phyloP scores from a whole-genome alignment of 2,329 filamentous ascomycete species.

The Proliferodiscus dingleyae region DNA sequence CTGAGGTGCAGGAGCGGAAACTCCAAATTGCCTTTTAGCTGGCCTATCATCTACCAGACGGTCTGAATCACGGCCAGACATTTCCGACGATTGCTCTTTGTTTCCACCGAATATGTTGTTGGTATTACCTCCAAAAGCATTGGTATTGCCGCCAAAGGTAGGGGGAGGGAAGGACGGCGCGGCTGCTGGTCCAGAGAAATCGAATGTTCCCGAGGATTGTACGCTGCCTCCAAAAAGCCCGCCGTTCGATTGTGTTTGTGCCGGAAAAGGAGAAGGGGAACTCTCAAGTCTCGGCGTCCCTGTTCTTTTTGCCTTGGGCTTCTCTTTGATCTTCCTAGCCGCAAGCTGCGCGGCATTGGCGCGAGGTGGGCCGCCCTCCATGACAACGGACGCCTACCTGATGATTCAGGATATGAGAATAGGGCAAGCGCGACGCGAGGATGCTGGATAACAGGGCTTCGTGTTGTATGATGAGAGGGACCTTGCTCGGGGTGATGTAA shows the following conservation, averaged over 20 bases:
- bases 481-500: too few species aligned
- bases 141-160: conserved; percentile 8
- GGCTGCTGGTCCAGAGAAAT: conserved; percentile 22
- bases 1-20: not conserved
- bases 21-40: conserved; percentile 21
- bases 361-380: conserved; percentile 13
- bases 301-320: conserved; percentile 12
- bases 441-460: not conserved
- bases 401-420: not conserved
- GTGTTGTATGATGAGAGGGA: not conserved
- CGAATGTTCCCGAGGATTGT: conserved; percentile 23
- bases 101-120: not conserved
- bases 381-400: not conserved
- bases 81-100: not conserved
- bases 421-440: not conserved
- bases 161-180: conserved; percentile 13
- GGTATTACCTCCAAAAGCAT: not conserved
- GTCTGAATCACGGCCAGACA: conserved; percentile 9
- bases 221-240: conserved; percentile 29
- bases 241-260: conserved; percentile 7
- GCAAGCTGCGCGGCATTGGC: conserved; percentile 32
- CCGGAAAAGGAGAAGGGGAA: conserved; percentile 10
- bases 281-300: not conserved
- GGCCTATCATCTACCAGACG: conserved; percentile 15
- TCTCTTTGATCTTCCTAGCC: conserved; percentile 26